Percentiles rank a stretch among this genome's conserved stretches.
Evolutionary conservation across 2,329 filamentous ascomycete species (phyloP).

Genomic region (Elsinoe batatas): DNA sequence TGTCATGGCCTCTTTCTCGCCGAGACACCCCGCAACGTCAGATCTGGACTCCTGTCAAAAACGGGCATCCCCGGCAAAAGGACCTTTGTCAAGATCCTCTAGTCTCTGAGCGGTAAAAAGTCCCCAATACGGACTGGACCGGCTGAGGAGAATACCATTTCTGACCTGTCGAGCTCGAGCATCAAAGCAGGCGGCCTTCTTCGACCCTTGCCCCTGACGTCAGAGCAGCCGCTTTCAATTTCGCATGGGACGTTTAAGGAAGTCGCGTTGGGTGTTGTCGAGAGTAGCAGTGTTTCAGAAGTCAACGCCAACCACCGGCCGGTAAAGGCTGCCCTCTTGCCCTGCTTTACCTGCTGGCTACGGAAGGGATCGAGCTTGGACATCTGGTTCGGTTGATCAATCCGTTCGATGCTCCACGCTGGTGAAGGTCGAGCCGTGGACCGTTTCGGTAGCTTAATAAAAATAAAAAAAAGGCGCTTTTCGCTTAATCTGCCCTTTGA

Average conservation of each 20-base stretch:
- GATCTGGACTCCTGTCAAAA: conserved; percentile 2
- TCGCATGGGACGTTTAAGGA: conserved; percentile 12
- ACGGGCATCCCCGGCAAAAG: not conserved
- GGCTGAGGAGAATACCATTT: not conserved
- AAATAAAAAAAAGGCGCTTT: not conserved
- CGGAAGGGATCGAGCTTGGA: conserved; percentile 9
- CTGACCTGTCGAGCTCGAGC: not conserved
- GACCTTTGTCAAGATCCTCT: not conserved
- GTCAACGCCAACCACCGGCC: conserved; percentile 2
- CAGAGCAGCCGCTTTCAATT: conserved; percentile 10
- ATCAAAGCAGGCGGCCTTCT: not conserved
- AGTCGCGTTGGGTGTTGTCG: conserved; percentile 5
- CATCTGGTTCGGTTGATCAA: conserved; percentile 12
- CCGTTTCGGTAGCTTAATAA: conserved; percentile 12
- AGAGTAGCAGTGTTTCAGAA: conserved; percentile 12
- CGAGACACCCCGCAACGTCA: conserved; percentile 11
- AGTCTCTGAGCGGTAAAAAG: not conserved
- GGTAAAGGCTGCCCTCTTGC: not conserved
- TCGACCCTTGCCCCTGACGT: not conserved
- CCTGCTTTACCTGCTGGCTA: not conserved
- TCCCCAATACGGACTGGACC: not conserved
- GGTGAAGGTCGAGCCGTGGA: conserved; percentile 11
- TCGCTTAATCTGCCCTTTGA: conserved; percentile 1
- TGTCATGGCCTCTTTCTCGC: not conserved
- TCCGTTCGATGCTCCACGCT: not conserved